phyloP scores from a whole-genome alignment of 768 basidiomycete genomes.

The Boletus huronensis region DNA sequence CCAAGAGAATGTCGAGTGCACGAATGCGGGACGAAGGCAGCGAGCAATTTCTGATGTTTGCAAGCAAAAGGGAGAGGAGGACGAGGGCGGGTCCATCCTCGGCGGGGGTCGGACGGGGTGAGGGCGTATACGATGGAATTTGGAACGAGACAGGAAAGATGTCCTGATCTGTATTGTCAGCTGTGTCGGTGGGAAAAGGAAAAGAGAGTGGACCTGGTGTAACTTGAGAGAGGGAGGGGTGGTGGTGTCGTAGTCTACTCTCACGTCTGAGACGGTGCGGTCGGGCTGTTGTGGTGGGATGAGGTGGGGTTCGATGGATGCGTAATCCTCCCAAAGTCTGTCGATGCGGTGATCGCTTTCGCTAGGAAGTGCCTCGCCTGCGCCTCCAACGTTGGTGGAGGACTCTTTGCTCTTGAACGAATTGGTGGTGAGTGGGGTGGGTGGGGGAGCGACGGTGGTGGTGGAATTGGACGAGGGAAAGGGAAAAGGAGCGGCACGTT shows the following conservation, averaged over 20 bases:
- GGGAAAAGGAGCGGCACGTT: constrained; percentile 49
- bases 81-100: constrained; percentile 90
- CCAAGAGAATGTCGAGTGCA: constrained; percentile 83
- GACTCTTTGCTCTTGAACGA: constrained; percentile 18
- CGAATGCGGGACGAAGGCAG: constrained; percentile 84
- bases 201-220: constrained; percentile 48
- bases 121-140: constrained; percentile 48
- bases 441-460: constrained; percentile 19
- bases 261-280: constrained; percentile 49
- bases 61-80: constrained; percentile 80
- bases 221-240: constrained; percentile 45
- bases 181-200: not conserved
- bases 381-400: constrained; percentile 12
- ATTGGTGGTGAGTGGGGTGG: constrained; percentile 33
- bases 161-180: constrained; percentile 43
- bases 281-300: constrained; percentile 42
- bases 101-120: constrained; percentile 49
- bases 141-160: constrained; percentile 74
- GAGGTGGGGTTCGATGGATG: constrained; percentile 72
- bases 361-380: constrained; percentile 49
- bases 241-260: constrained; percentile 45
- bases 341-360: constrained; percentile 87
- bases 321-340: constrained; percentile 83
- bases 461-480: constrained; percentile 35
- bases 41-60: constrained; percentile 84